These are phyloP conservation scores for Coemansia asiatica DNA, from an alignment of 192 early-diverging fungal species.

Conservation along the genomic window DNA sequence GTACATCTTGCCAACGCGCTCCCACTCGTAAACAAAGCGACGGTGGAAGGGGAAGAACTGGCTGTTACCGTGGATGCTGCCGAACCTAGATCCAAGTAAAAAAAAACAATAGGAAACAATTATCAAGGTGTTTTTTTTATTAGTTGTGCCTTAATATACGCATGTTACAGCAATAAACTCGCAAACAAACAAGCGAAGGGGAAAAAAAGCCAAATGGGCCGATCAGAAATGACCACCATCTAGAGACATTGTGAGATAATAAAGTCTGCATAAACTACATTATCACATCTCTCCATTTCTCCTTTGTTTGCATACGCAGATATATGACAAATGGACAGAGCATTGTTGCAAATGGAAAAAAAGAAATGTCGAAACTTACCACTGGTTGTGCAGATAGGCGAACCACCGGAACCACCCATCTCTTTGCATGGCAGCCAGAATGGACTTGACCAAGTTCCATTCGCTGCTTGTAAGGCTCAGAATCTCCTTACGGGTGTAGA, in stretches of 20 bases:
- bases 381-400: conserved; percentile 36
- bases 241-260: background rate
- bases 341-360: background rate
- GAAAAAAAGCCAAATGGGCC: background rate
- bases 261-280: background rate
- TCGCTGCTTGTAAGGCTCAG: conserved; percentile 40
- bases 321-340: no score
- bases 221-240: background rate
- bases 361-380: conserved; percentile 19
- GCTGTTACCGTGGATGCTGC: conserved; percentile 51
- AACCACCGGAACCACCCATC: conserved; percentile 55
- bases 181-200: conserved; percentile 8
- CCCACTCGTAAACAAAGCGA: conserved; percentile 55
- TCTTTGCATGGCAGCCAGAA: conserved; percentile 43
- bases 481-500: conserved; percentile 52
- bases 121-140: background rate
- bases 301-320: background rate
- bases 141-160: background rate
- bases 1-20: conserved; percentile 42
- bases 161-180: background rate
- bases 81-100: conserved; percentile 25
- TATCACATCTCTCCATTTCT: background rate
- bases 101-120: conserved; percentile 1
- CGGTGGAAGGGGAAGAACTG: conserved; percentile 61
- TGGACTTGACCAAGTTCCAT: conserved; percentile 24